Base-by-base conservation (phyloP, 192 early-diverging fungal genomes). In the Geranomyces variabilis region DNA sequence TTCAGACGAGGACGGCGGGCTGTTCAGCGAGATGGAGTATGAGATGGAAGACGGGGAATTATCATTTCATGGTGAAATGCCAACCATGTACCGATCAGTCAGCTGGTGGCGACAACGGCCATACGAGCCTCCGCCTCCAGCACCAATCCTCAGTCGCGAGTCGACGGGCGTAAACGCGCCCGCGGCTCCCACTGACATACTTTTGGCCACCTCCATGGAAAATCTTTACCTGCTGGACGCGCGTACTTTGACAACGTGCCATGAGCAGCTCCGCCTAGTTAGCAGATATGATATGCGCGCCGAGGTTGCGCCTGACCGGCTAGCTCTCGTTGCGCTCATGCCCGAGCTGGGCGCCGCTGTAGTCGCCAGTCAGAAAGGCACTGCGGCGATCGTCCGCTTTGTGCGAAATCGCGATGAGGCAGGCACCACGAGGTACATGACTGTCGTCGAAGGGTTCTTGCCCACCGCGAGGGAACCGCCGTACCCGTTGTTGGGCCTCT, bases 321-420 rank as follows among this genome's bases (percentile, higher is more conserved):
- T 60, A 7, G 29, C 17, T 22, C 28, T 74, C 6, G 14, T 74
- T 30, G 72, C 58, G 48, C 36, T 48, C 7, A 51, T 74, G 29
- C 26, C 17, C 0, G 63, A 67, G 30, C 60, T 74, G 28, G 51
- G 72, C 46, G 51, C 19, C 41, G 65, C 66, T n/a, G 65, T 74
- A 0, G 66, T 74, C 21, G 72, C 66, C 6, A 67, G 51, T 21
- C 72, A 74, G 31, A 74, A 63, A 28, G 72, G 72, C 4, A 33
- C 55, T 13, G 67, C 67, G 36, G 72, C 72, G 4, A 6, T 74
- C n/a, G 64, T 74, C 26, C 21, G 72, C 10, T 24, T 74, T 26
- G 24, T 44, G 1, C 33, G 63, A 21, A 28, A 26, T 30, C 58
- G 58, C 31, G 58, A 60, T 60, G 51, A 53, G 15, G 7, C 7